A percentile compares a stretch with the other conserved stretches of the same genome.
Evolutionary conservation across 768 basidiomycete species (phyloP).

Genomic region (Suillus subaureus): DNA sequence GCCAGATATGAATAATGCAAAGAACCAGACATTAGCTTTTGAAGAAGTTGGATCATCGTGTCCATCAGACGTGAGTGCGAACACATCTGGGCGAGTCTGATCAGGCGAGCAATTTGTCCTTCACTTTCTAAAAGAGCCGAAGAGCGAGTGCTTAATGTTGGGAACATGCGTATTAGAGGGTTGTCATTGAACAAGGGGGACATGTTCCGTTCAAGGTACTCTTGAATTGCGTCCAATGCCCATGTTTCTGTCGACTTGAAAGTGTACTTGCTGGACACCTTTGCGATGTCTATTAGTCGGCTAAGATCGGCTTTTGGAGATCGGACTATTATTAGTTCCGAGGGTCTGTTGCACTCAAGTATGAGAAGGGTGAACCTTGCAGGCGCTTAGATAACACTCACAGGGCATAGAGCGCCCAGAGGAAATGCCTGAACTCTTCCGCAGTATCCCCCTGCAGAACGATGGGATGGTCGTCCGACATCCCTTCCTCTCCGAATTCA

Average conservation of each 20-base stretch:
- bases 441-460: constrained; percentile 62
- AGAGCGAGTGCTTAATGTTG: constrained; percentile 28
- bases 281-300: constrained; percentile 62
- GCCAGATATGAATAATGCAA: constrained; percentile 71
- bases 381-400: constrained; percentile 36
- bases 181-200: constrained; percentile 51
- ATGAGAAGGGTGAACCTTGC: neutral
- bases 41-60: constrained; percentile 60
- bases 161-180: constrained; percentile 31
- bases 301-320: constrained; percentile 52
- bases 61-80: constrained; percentile 59
- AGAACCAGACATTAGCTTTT: constrained; percentile 62
- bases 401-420: constrained; percentile 80
- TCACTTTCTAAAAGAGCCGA: constrained; percentile 42
- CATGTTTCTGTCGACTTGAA: constrained; percentile 77
- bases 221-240: constrained; percentile 74
- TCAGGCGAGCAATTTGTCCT: constrained; percentile 57
- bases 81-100: constrained; percentile 70
- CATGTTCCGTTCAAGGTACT: constrained; percentile 61
- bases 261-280: constrained; percentile 70
- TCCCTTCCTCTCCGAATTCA: constrained; percentile 51
- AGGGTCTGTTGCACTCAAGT: constrained; percentile 48
- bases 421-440: constrained; percentile 69
- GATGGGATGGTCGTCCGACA: constrained; percentile 66
- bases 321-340: constrained; percentile 54